Percentiles rank a stretch among this genome's conserved stretches.
Evolutionary conservation across 257 asterid species (phyloP).

Genomic region (Linderniella brevidens): DNA sequence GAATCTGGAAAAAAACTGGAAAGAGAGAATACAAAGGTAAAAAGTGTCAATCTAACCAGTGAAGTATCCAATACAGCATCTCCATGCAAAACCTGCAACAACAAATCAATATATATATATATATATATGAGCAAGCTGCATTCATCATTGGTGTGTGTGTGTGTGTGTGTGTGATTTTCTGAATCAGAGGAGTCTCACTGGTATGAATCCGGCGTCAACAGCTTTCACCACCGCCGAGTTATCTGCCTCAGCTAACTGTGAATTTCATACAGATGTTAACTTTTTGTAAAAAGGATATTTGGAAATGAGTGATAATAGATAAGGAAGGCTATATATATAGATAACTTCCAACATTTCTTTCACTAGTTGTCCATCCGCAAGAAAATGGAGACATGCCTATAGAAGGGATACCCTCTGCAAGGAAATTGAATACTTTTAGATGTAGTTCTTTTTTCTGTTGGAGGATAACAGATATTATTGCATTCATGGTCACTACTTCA

Average conservation of each 20-base stretch:
- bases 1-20: conserved; percentile 5
- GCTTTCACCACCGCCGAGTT: conserved; percentile 40
- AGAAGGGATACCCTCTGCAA: conserved; percentile 93
- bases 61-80: conserved; percentile 86
- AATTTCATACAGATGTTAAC: conserved; percentile 2
- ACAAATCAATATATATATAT: conserved; percentile 11
- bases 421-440: no score
- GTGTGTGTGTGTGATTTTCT: not conserved
- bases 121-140: conserved; percentile 3
- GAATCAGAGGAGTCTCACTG: conserved; percentile 31
- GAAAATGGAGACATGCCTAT: conserved; percentile 92
- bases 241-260: conserved; percentile 60
- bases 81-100: conserved; percentile 77
- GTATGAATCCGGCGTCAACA: conserved; percentile 63
- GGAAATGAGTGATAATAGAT: no score
- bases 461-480: no score
- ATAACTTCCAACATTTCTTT: conserved; percentile 64
- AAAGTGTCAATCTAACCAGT: conserved; percentile 51
- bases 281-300: not conserved
- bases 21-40: conserved; percentile 9
- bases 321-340: conserved; percentile 1
- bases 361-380: conserved; percentile 84
- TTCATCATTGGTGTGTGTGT: not conserved
- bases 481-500: no score
- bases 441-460: no score